Conservation (phyloP, 257 asterid species). For the Capsicum rhomboideum region DNA sequence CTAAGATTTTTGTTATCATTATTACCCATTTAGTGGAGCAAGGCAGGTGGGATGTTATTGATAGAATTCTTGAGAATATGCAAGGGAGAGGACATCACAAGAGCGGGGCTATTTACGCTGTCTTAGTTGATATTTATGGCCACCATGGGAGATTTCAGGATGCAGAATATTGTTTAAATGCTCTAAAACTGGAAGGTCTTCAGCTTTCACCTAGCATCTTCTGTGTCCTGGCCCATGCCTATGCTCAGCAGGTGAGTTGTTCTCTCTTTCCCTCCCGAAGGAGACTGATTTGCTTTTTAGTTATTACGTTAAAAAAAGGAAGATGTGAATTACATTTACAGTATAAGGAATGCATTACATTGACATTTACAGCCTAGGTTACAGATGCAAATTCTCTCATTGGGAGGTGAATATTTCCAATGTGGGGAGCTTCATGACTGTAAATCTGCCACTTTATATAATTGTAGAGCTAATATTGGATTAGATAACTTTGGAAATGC, state of each 20-base stretch:
- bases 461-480: background rate
- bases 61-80: slow-evolving; percentile 43
- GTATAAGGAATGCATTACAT: background rate
- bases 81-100: slow-evolving; percentile 58
- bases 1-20: slow-evolving; percentile 61
- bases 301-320: background rate
- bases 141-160: slow-evolving; percentile 64
- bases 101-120: slow-evolving; percentile 66
- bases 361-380: background rate
- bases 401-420: background rate
- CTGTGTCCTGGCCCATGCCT: slow-evolving; percentile 85
- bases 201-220: slow-evolving; percentile 58
- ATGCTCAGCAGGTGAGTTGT: slow-evolving; percentile 70
- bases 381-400: background rate
- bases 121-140: slow-evolving; percentile 78
- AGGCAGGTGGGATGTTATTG: slow-evolving; percentile 64
- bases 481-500: background rate
- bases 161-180: slow-evolving; percentile 54
- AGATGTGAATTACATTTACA: background rate
- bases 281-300: background rate
- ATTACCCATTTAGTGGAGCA: slow-evolving; percentile 67
- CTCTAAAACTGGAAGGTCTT: slow-evolving; percentile 62
- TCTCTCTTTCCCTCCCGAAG: background rate
- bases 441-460: background rate
- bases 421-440: background rate